Base-by-base conservation (phyloP, 2,329 filamentous ascomycete genomes). In the Pyricularia sp. region DNA sequence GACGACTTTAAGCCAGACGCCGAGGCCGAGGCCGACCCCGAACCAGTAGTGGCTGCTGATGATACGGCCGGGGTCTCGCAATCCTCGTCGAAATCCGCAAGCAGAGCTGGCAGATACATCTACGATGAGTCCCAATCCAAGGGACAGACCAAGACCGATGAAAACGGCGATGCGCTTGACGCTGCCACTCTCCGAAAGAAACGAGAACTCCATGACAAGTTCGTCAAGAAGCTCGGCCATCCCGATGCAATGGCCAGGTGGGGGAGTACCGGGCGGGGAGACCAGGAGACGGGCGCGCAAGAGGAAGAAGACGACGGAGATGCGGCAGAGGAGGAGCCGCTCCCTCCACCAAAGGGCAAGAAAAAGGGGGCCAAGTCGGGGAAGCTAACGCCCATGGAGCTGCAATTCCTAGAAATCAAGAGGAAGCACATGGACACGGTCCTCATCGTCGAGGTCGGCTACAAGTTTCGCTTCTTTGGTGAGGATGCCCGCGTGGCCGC, bases 391-490 rank as follows among this genome's bases (percentile, higher is more conserved):
- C 94, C 94, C 0, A 89, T 99, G 87, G 93, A 97, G 74, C 84
- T 89, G 55, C 94, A 97, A 71, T 89, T 96, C 66, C 82, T 99
- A 6, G 93, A 96, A 22, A 96, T 99, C 75, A 99, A 99, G 78
- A 83, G 87, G 66, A 90, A 93, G 70, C 88, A 97, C 73, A 83
- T 64, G 78, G 94, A 97, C 73, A 94, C 93, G 0, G 71, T 99
- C 24, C 81, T 99, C 64, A 89, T 97, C 13, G 87, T 97, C 64
- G 93, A 99, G 74, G 94, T 97, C 9, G 94, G 94, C 63, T 99
- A 99, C 78, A 99, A 99, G 74, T 99, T 96, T 77, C 88, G 90
- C 40, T 96, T 99, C 78, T 96, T 96, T 72, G 94, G 94, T 12
- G 93, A 97, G 71, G 94, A 99, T 78, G 94, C 94, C 9, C 85